A percentile compares a stretch with the other conserved stretches of the same genome.
Evolutionary conservation across 139 green algal genomes (phyloP).

Genomic region (Coelastrella sp.): DNA sequence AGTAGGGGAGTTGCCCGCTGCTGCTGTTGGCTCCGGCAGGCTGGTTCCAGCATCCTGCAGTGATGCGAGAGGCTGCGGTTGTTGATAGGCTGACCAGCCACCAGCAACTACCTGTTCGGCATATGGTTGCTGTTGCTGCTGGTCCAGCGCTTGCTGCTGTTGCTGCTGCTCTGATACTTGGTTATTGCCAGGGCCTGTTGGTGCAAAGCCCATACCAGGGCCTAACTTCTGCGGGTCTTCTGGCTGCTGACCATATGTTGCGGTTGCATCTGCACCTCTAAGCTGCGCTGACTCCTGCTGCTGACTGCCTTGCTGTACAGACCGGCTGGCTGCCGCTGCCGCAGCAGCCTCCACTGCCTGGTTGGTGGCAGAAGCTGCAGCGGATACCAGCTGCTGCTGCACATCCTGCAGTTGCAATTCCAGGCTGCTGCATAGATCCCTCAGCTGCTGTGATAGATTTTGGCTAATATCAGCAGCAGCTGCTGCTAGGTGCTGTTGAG

Average conservation of each 20-base stretch:
- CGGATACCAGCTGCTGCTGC: not conserved
- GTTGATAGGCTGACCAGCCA: constrained; percentile 1
- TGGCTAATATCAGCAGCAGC: not conserved
- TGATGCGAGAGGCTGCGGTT: not conserved
- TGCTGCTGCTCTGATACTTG: no score
- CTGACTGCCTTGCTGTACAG: no score
- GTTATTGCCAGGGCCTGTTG: no score
- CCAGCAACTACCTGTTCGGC: not conserved
- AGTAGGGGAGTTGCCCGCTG: not conserved
- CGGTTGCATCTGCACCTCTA: no score
- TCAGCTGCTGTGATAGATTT: constrained; percentile 26
- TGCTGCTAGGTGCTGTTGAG: constrained; percentile 30
- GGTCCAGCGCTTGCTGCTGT: not conserved
- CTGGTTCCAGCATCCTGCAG: not conserved
- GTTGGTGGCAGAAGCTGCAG: constrained; percentile 13
- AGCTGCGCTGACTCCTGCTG: no score
- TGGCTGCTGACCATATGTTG: no score
- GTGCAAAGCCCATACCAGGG: no score
- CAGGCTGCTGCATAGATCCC: not conserved
- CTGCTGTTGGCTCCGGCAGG: not conserved
- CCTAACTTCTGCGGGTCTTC: no score
- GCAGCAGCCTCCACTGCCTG: constrained; percentile 8
- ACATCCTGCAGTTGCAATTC: constrained; percentile 13
- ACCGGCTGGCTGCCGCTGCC: not conserved
- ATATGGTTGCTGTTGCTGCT: constrained; percentile 2